Base-by-base conservation (phyloP, 2,329 filamentous ascomycete species). In the Ramularia collo-cygni region DNA sequence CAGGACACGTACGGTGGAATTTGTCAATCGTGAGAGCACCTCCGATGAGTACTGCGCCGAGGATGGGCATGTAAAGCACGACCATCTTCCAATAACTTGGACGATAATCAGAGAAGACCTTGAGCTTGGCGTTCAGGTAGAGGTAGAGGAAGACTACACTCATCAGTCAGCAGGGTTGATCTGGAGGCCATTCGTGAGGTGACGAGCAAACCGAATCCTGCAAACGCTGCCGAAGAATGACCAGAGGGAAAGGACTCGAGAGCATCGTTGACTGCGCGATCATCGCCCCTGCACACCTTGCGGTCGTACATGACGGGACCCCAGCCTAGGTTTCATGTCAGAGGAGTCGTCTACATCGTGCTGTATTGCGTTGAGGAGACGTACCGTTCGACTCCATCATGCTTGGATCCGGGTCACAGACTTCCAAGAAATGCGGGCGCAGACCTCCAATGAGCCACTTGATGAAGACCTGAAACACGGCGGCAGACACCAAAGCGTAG, bases 51-150 rank as follows among this genome's bases (percentile, higher is more conserved):
- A 69, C 70, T 0, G 82, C 82, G 2, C 77, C 79, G 0, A 87
- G 74, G 2, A 87, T 63, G 0, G 83, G 83, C 0, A 76, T 71
- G 53, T 81, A 83, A 16, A 77, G 66, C 12, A 69, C 72, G 21
- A 82, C 67, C 9, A 85, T 63, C 64, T 86, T 86, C 83, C 82
- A 86, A 72, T 85, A 77, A 9, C 77, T 69, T 0, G 83, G 76
- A 56, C 85, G 82, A 58, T 83, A 81, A 66, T 85, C 81, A 47
- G 75, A 67, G 52, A 79, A 85, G 40, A 85, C 74, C 69, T 86
- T 87, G 50, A 88, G 71, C 66, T 87, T 87, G 34, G 80, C 83
- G 60, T 87, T 87, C 31, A 88, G 74, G 64, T 86, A 88, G 1
- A 87, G 67, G 50, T 73, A 81, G 2, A 87, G 64, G 56, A 76